These are phyloP conservation scores for Chlamydomonas incerta DNA, from an alignment of 139 green algal genomes.

Conservation along the genomic window DNA sequence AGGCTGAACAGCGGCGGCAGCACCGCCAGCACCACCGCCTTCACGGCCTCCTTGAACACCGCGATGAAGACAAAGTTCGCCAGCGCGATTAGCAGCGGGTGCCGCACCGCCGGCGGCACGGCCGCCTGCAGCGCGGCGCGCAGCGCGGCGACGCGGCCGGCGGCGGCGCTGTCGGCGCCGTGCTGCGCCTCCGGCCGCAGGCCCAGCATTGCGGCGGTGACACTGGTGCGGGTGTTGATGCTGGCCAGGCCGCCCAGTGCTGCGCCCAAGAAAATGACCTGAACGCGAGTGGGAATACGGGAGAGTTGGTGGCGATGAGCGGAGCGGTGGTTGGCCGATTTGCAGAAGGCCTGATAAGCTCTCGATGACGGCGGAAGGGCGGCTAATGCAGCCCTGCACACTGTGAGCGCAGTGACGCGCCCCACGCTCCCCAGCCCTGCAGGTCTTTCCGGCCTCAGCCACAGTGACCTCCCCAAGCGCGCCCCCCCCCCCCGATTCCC, in stretches of 20 bases:
- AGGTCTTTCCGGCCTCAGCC: not conserved
- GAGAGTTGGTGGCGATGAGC: too few species aligned
- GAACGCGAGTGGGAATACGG: too few species aligned
- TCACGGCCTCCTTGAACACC: not conserved
- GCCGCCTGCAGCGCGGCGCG: not conserved
- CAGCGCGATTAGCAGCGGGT: not conserved
- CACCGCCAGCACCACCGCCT: constrained; percentile 6
- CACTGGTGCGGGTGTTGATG: not conserved
- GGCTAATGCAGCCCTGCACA: too few species aligned
- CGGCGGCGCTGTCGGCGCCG: not conserved
- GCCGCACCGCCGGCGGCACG: not conserved
- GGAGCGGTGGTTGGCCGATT: too few species aligned
- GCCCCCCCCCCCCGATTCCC: too few species aligned
- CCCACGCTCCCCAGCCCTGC: too few species aligned
- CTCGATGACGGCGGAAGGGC: too few species aligned
- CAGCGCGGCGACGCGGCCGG: too few species aligned
- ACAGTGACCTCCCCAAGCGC: too few species aligned
- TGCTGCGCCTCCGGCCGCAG: not conserved
- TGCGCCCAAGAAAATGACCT: constrained; percentile 36
- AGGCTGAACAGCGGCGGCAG: constrained; percentile 6
- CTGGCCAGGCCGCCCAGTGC: not conserved
- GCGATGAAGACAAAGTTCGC: not conserved
- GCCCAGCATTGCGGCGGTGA: not conserved
- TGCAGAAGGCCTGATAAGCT: too few species aligned
- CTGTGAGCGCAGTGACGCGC: too few species aligned